A percentile compares a stretch with the other conserved stretches of the same genome.
phyloP scores from a whole-genome alignment of 2,329 filamentous ascomycete species.

The Sclerotinia trifoliorum region DNA sequence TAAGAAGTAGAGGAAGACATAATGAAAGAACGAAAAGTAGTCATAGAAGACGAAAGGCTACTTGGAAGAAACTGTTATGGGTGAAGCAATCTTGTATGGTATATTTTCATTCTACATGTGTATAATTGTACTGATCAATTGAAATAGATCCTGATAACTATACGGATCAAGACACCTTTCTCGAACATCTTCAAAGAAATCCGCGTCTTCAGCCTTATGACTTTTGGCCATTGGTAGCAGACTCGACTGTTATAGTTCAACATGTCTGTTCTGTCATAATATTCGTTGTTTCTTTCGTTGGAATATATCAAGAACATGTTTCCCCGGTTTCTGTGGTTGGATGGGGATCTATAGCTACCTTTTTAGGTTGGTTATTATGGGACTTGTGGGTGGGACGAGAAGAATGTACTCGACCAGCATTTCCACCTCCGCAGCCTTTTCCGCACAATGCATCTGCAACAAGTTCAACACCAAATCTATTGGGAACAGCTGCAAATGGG shows the following conservation, averaged over 20 bases:
- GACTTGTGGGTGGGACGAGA: conserved; percentile 83
- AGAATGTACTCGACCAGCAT: conserved; percentile 43
- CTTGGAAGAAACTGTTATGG: conserved; percentile 97
- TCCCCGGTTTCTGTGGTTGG: conserved; percentile 86
- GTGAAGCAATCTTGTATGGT: conserved; percentile 86
- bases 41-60: conserved; percentile 62
- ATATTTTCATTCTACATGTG: conserved; percentile 3
- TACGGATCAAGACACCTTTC: conserved; percentile 93
- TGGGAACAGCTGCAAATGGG: conserved; percentile 13
- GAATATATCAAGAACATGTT: conserved; percentile 83
- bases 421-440: conserved; percentile 21
- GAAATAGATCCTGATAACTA: conserved; percentile 93
- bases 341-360: conserved; percentile 78
- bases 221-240: conserved; percentile 94
- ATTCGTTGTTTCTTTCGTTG: conserved; percentile 90
- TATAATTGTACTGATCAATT: conserved; percentile 28
- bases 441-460: conserved; percentile 32
- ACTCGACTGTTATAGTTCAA: conserved; percentile 94
- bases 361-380: conserved; percentile 87
- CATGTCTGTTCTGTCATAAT: conserved; percentile 94
- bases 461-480: conserved; percentile 36
- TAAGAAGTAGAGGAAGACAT: conserved; percentile 32
- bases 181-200: conserved; percentile 93
- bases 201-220: conserved; percentile 92
- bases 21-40: conserved; percentile 47